These are phyloP conservation scores for Neurospora sp. DNA, from an alignment of 495 filamentous ascomycete genomes.

Conservation along the genomic window DNA sequence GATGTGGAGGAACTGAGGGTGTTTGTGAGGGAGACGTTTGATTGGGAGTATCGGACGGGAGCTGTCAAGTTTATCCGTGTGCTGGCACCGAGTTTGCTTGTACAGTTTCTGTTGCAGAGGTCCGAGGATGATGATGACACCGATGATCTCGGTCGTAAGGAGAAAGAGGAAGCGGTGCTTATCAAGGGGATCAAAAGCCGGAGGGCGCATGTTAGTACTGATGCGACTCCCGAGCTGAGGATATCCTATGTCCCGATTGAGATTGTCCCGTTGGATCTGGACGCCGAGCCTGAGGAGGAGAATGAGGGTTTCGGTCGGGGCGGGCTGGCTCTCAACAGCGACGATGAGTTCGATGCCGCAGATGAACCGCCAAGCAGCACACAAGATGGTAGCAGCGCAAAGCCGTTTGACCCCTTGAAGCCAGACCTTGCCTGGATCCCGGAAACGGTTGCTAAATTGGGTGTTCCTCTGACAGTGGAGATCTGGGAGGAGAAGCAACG, in stretches of 20 bases:
- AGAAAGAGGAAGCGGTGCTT: slow-evolving; percentile 37
- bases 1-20: slow-evolving; percentile 57
- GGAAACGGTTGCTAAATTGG: slow-evolving; percentile 56
- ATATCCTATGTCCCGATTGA: slow-evolving; percentile 66
- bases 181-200: slow-evolving; percentile 53
- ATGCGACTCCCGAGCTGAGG: slow-evolving; percentile 64
- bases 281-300: slow-evolving; percentile 53
- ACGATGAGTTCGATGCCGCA: slow-evolving; percentile 45
- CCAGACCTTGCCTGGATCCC: slow-evolving; percentile 66
- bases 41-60: slow-evolving; percentile 69
- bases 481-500: slow-evolving; percentile 61
- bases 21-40: slow-evolving; percentile 71
- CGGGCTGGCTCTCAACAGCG: slow-evolving; percentile 41
- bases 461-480: slow-evolving; percentile 61
- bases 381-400: slow-evolving; percentile 28
- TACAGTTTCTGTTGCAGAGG: slow-evolving; percentile 48
- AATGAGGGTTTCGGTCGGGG: slow-evolving; percentile 33
- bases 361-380: slow-evolving; percentile 19
- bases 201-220: slow-evolving; percentile 61
- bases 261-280: slow-evolving; percentile 67
- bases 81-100: slow-evolving; percentile 67
- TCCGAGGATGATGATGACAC: slow-evolving; percentile 12
- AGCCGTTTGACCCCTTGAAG: slow-evolving; percentile 57
- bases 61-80: slow-evolving; percentile 77
- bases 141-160: slow-evolving; percentile 31